Percentiles rank a stretch among this genome's conserved stretches.
These are phyloP conservation scores for Fusarium marasasianum DNA, from an alignment of 2,329 filamentous ascomycete species.

Conservation along the genomic window DNA sequence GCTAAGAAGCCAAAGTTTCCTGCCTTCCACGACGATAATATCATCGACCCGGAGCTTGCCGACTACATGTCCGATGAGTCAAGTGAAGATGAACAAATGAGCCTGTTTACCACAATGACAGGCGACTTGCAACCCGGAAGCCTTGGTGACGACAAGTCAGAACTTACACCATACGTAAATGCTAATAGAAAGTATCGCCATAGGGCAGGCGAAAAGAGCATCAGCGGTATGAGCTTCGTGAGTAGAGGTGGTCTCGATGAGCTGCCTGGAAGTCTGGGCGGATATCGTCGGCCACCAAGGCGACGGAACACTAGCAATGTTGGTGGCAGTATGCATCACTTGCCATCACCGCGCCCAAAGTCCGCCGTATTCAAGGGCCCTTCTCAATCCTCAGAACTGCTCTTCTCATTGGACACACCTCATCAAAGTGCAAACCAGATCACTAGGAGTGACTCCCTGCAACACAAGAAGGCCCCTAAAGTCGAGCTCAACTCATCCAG, in stretches of 20 bases:
- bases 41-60: slow-evolving; percentile 95
- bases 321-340: slow-evolving; percentile 73
- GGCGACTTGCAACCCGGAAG: slow-evolving; percentile 71
- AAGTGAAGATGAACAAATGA: slow-evolving; percentile 91
- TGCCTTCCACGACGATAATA: slow-evolving; percentile 98
- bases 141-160: slow-evolving; percentile 78
- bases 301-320: slow-evolving; percentile 86
- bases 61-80: slow-evolving; percentile 97
- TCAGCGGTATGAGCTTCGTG: slow-evolving; percentile 74
- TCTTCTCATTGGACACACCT: slow-evolving; percentile 58
- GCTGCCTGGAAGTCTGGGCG: slow-evolving; percentile 64
- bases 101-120: slow-evolving; percentile 81
- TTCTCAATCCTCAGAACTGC: slow-evolving; percentile 61
- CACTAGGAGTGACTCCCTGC: slow-evolving; percentile 85
- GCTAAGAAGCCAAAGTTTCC: slow-evolving; percentile 75
- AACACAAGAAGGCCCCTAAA: slow-evolving; percentile 76
- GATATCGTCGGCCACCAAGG: slow-evolving; percentile 70
- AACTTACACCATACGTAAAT: slow-evolving; percentile 76
- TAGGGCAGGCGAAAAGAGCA: slow-evolving; percentile 79
- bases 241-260: slow-evolving; percentile 75
- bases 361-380: slow-evolving; percentile 66
- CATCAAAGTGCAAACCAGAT: slow-evolving; percentile 59
- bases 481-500: slow-evolving; percentile 89
- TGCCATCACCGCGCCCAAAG: slow-evolving; percentile 76
- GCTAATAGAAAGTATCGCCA: slow-evolving; percentile 78